Conservation (phyloP, 805 yeast species). For the Ascoidea tarda region DNA sequence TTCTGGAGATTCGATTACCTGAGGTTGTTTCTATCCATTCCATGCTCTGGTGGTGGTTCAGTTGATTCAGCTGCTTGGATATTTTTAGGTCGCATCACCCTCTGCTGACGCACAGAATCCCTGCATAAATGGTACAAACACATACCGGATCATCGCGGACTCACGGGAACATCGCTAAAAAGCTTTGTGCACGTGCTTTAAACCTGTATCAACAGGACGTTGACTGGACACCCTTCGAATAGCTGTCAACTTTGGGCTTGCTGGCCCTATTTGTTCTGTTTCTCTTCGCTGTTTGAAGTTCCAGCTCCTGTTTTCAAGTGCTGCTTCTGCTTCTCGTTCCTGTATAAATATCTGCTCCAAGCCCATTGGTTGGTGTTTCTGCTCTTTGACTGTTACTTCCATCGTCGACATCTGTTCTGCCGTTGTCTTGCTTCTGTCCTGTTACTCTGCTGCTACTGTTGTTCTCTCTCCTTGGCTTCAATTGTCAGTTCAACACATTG, state of each 20-base stretch:
- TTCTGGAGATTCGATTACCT: slow-evolving; percentile 29
- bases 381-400: neutral
- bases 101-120: too few species aligned
- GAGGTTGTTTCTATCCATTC: slow-evolving; percentile 31
- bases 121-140: too few species aligned
- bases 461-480: neutral
- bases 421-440: neutral
- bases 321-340: neutral
- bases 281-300: neutral
- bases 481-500: too few species aligned
- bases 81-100: too few species aligned
- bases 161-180: too few species aligned
- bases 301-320: neutral
- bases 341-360: neutral
- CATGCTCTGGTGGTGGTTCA: neutral
- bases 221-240: too few species aligned
- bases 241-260: too few species aligned
- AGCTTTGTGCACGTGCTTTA: too few species aligned
- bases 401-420: neutral
- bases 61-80: too few species aligned
- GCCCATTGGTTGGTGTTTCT: too few species aligned
- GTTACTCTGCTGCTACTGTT: neutral
- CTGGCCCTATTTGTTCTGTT: neutral
- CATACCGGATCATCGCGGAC: too few species aligned
- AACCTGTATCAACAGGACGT: too few species aligned